Evolutionary conservation across 179 eudicot species (phyloP).

Genomic region (Monotropa hypopitys): DNA sequence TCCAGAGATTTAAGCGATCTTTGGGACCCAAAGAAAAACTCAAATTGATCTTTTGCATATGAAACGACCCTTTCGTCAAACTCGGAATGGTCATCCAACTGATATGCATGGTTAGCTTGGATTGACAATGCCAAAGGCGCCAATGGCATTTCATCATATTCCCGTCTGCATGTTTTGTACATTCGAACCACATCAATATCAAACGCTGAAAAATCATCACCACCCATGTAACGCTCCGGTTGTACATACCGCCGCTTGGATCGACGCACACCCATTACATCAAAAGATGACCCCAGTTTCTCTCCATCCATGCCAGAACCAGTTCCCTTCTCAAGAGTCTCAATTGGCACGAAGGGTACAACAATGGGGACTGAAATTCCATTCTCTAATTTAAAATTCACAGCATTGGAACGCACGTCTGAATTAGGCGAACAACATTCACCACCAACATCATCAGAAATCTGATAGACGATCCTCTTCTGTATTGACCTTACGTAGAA

Average conservation of each 20-base stretch:
- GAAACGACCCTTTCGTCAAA: background rate
- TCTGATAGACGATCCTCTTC: slow-evolving; percentile 59
- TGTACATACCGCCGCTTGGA: slow-evolving; percentile 67
- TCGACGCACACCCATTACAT: slow-evolving; percentile 47
- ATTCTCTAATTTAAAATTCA: slow-evolving; percentile 54
- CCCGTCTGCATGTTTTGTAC: slow-evolving; percentile 42
- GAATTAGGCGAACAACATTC: slow-evolving; percentile 14
- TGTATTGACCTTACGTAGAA: slow-evolving; percentile 50
- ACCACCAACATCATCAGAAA: slow-evolving; percentile 33
- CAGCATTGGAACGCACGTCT: slow-evolving; percentile 26
- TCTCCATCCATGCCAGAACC: slow-evolving; percentile 16
- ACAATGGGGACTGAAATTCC: slow-evolving; percentile 35
- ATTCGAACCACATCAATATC: slow-evolving; percentile 52
- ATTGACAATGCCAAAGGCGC: slow-evolving; percentile 5
- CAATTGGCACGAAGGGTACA: slow-evolving; percentile 28
- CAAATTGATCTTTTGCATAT: background rate
- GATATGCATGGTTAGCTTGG: slow-evolving; percentile 8
- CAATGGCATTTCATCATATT: slow-evolving; percentile 27
- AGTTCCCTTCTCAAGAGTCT: slow-evolving; percentile 9
- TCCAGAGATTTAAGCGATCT: background rate
- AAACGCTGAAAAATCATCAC: slow-evolving; percentile 33
- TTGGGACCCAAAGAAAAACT: background rate
- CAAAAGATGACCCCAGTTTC: slow-evolving; percentile 17
- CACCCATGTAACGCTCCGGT: slow-evolving; percentile 77
- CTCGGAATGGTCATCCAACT: background rate